These are phyloP conservation scores for Teratosphaeria zuluensis DNA, from an alignment of 2,329 filamentous ascomycete genomes.

Conservation along the genomic window DNA sequence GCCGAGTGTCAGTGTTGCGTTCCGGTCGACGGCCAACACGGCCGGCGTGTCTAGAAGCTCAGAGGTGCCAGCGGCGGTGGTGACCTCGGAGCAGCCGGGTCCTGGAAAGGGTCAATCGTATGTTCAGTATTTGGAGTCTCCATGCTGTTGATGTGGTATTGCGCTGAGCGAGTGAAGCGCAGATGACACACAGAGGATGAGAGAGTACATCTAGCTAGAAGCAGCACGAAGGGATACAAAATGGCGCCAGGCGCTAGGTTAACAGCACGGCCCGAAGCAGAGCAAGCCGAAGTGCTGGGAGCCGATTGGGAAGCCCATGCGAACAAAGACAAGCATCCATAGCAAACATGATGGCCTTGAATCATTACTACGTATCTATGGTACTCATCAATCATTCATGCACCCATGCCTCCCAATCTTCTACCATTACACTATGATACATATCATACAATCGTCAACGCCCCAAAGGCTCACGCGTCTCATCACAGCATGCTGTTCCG, in stretches of 20 bases:
- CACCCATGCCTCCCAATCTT: neutral
- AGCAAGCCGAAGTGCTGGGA: too few relatives aligned
- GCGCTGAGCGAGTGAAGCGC: slow-evolving; percentile 23
- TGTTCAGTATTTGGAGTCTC: neutral
- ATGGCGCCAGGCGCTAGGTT: neutral
- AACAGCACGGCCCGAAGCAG: neutral
- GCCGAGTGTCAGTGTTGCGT: slow-evolving; percentile 50
- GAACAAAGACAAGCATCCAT: neutral
- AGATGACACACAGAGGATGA: neutral
- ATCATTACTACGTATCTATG: neutral
- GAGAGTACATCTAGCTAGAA: neutral
- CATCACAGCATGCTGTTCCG: slow-evolving; percentile 3
- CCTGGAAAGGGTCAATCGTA: slow-evolving; percentile 20
- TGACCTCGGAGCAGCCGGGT: slow-evolving; percentile 15
- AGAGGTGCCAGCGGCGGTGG: slow-evolving; percentile 5
- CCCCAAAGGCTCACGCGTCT: neutral
- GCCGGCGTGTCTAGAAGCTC: slow-evolving; percentile 5
- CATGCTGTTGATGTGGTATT: slow-evolving; percentile 2
- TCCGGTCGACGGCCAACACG: slow-evolving; percentile 40
- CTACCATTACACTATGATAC: neutral
- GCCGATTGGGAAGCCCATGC: neutral
- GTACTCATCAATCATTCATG: neutral
- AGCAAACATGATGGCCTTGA: neutral
- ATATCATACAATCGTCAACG: neutral
- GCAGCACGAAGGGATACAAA: neutral